phyloP scores from a whole-genome alignment of 1,284 basidiomycete genomes.

The Sphaerobolus stellatus region DNA sequence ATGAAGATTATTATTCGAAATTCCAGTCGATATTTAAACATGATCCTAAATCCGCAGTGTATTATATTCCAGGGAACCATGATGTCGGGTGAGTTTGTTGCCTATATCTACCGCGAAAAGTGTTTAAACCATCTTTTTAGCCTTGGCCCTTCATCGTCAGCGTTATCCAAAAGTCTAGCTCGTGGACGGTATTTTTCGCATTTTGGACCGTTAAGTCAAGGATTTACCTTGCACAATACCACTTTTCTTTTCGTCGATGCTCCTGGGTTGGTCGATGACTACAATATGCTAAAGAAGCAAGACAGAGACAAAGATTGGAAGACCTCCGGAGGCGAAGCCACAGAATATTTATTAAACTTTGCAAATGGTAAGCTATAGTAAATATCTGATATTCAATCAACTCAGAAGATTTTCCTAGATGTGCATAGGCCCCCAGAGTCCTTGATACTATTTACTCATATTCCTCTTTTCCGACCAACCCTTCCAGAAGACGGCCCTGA shows the following conservation, averaged over 20 bases:
- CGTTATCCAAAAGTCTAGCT: conserved; percentile 50
- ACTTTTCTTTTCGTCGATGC: conserved; percentile 77
- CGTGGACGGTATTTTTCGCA: conserved; percentile 61
- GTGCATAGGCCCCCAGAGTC: background rate
- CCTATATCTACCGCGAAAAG: conserved; percentile 4
- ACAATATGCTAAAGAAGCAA: conserved; percentile 52
- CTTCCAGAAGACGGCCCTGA: conserved; percentile 44
- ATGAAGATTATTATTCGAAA: conserved; percentile 55
- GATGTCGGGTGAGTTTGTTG: conserved; percentile 64
- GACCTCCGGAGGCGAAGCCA: conserved; percentile 56
- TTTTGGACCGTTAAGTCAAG: conserved; percentile 64
- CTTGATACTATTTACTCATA: conserved; percentile 65
- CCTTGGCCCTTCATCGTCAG: conserved; percentile 53
- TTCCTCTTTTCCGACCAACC: conserved; percentile 75
- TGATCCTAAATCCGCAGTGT: conserved; percentile 42
- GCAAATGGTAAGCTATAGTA: conserved; percentile 48
- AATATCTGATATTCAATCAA: background rate
- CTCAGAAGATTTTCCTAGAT: background rate
- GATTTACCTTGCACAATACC: conserved; percentile 61
- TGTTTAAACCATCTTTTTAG: conserved; percentile 34
- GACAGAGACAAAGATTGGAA: conserved; percentile 55
- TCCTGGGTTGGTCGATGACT: conserved; percentile 73
- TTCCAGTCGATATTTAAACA: conserved; percentile 65
- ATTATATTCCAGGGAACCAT: conserved; percentile 84
- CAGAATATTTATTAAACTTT: conserved; percentile 72